Percentiles rank a stretch among this genome's conserved stretches.
Evolutionary conservation across 2,329 filamentous ascomycete genomes (phyloP).

Genomic region (Aspergillus viridinutans): DNA sequence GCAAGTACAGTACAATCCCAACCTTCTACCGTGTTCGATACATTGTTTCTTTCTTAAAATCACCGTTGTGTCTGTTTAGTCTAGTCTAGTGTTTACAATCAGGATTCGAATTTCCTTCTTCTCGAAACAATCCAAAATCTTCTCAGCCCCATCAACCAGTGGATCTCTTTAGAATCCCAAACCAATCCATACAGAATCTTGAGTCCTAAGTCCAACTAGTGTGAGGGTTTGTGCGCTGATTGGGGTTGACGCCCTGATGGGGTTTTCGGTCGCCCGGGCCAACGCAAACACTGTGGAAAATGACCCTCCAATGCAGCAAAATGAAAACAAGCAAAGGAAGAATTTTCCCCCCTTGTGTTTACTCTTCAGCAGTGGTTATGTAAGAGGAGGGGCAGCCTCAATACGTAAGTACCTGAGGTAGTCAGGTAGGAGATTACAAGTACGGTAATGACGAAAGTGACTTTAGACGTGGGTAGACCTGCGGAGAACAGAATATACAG

Average conservation of each 20-base stretch:
- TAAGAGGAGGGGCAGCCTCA: conserved; percentile 1
- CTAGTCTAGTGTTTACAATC: background rate
- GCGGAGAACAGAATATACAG: background rate
- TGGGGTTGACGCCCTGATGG: conserved; percentile 16
- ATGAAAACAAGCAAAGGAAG: conserved; percentile 33
- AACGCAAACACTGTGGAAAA: conserved; percentile 15
- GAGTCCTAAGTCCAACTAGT: background rate
- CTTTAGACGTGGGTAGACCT: background rate
- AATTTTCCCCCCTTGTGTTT: background rate
- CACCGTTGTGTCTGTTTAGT: background rate
- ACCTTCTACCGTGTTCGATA: too few relatives aligned
- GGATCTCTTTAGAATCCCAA: background rate
- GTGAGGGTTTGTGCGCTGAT: conserved; percentile 14
- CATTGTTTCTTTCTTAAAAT: background rate
- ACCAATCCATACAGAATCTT: background rate
- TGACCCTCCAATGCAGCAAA: conserved; percentile 30
- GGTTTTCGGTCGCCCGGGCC: conserved; percentile 32
- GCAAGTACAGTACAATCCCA: background rate
- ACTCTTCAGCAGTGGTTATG: background rate
- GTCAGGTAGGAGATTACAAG: background rate
- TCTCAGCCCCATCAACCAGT: background rate
- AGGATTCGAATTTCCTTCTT: background rate
- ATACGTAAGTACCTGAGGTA: background rate
- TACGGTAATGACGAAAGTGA: background rate
- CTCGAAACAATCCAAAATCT: background rate